Percentiles rank a stretch among this genome's conserved stretches.
Evolutionary conservation across 768 basidiomycete genomes (phyloP).

Genomic region (Amanita brunnescens): DNA sequence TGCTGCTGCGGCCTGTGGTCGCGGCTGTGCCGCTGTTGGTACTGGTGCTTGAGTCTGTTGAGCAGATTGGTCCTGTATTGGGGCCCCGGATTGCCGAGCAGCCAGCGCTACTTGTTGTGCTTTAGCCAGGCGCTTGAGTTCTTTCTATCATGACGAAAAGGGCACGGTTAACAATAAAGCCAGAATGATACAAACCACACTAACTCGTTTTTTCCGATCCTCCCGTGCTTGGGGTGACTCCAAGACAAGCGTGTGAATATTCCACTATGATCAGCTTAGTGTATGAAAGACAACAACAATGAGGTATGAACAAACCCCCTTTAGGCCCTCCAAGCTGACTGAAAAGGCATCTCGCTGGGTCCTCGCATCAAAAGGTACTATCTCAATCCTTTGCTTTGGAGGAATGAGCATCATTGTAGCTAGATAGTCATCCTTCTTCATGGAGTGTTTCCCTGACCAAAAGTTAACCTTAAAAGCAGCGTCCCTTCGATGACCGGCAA

Average conservation of each 20-base stretch:
- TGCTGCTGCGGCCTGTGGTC: slow-evolving; percentile 13
- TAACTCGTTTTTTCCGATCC: slow-evolving; percentile 68
- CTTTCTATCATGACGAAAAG: slow-evolving; percentile 42
- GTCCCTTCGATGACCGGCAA: slow-evolving; percentile 5
- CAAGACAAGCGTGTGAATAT: slow-evolving; percentile 46
- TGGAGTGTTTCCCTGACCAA: slow-evolving; percentile 60
- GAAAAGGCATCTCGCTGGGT: slow-evolving; percentile 69
- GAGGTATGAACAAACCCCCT: slow-evolving; percentile 46
- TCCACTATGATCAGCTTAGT: slow-evolving; percentile 43
- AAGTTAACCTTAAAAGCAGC: slow-evolving; percentile 5
- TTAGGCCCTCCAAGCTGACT: slow-evolving; percentile 62
- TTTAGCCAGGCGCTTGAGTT: slow-evolving; percentile 61
- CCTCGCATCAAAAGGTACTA: slow-evolving; percentile 51
- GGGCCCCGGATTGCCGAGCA: slow-evolving; percentile 1
- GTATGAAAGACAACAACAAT: background rate
- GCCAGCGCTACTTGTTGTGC: slow-evolving; percentile 23
- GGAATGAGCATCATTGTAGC: slow-evolving; percentile 57
- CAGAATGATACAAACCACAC: slow-evolving; percentile 20
- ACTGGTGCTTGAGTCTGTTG: slow-evolving; percentile 22
- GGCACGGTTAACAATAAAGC: background rate
- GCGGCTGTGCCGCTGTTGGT: slow-evolving; percentile 22
- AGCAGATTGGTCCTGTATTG: slow-evolving; percentile 1
- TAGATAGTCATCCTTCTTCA: slow-evolving; percentile 73
- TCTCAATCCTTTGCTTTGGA: slow-evolving; percentile 59
- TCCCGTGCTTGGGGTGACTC: slow-evolving; percentile 71